Percentiles rank a stretch among this genome's conserved stretches.
Conservation (phyloP, 345 rosid species). For the Hibiscus trionum region DNA sequence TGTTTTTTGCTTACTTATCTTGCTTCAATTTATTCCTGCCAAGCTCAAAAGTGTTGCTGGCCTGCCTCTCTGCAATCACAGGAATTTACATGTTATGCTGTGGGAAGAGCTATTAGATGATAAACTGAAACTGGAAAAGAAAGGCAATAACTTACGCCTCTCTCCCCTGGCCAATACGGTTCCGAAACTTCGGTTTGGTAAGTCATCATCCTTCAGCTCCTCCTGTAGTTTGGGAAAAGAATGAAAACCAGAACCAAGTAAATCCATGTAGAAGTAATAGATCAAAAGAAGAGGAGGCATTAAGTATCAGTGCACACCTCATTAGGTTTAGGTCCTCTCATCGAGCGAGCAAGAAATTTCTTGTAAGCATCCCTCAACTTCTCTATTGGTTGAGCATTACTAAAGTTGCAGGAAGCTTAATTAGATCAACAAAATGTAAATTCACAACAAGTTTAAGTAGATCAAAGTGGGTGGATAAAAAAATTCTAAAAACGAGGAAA, state of each 20-base stretch:
- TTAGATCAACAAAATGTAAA: neutral
- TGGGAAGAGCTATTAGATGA: constrained; percentile 4
- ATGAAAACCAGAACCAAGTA: constrained; percentile 4
- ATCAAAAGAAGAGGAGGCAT: neutral
- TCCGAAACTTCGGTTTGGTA: constrained; percentile 70
- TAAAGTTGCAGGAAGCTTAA: constrained; percentile 14
- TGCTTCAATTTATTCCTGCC: constrained; percentile 41
- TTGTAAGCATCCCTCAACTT: constrained; percentile 71
- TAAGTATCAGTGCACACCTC: constrained; percentile 35
- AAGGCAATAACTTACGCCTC: constrained; percentile 41
- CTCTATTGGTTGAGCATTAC: constrained; percentile 70
- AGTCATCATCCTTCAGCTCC: constrained; percentile 39
- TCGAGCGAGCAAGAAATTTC: constrained; percentile 64
- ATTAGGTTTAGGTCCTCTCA: constrained; percentile 35
- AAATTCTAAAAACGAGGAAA: neutral
- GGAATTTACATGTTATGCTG: constrained; percentile 2
- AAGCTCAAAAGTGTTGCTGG: constrained; percentile 28
- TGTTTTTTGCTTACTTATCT: constrained; percentile 36
- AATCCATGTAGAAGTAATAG: neutral
- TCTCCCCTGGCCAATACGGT: constrained; percentile 54
- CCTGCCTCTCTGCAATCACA: constrained; percentile 39
- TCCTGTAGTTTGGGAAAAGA: constrained; percentile 23
- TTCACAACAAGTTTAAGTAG: neutral
- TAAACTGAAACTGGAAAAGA: neutral
- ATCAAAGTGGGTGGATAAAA: neutral